These are phyloP conservation scores for Mentha longifolia DNA, from an alignment of 257 asterid species.

Conservation along the genomic window DNA sequence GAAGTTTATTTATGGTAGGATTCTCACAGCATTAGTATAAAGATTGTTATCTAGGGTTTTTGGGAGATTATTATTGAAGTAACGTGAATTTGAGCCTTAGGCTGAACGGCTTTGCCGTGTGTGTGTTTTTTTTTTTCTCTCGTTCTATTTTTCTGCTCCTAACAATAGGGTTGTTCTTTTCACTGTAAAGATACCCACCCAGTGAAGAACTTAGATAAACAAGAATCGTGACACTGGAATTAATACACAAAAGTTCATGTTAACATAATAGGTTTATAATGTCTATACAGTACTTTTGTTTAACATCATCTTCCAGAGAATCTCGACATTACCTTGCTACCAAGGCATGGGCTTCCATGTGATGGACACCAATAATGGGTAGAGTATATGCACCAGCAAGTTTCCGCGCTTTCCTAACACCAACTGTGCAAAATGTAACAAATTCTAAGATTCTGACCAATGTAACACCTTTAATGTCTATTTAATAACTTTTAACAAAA, in stretches of 20 bases:
- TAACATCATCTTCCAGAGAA: conserved; percentile 13
- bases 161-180: neutral
- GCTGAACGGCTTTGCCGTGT: no score
- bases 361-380: conserved; percentile 92
- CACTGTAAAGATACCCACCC: neutral
- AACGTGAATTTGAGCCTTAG: no score
- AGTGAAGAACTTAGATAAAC: neutral
- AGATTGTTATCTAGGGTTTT: no score
- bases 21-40: no score
- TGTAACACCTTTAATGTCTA: conserved; percentile 1
- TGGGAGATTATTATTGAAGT: no score
- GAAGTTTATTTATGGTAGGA: no score
- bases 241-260: conserved; percentile 6
- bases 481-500: neutral
- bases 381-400: conserved; percentile 73
- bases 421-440: conserved; percentile 61
- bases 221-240: neutral
- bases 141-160: no score
- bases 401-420: conserved; percentile 93
- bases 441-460: conserved; percentile 18
- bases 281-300: neutral
- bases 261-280: neutral
- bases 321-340: conserved; percentile 73
- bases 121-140: no score
- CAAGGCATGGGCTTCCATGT: conserved; percentile 98